Evolutionary conservation across 1,284 basidiomycete species (phyloP).

Genomic region (Puccinia hordei): DNA sequence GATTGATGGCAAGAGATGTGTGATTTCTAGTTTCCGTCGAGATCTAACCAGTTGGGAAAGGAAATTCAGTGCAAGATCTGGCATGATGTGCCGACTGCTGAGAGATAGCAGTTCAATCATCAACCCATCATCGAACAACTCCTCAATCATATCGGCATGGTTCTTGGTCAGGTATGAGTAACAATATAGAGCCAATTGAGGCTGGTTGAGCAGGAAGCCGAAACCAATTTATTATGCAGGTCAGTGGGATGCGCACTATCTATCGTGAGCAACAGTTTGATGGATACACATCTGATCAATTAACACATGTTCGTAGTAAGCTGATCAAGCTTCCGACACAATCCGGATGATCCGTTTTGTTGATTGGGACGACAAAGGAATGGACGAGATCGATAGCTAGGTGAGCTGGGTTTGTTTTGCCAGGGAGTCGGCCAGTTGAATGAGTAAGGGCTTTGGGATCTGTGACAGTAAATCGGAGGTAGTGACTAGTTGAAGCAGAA

Average conservation of each 20-base stretch:
- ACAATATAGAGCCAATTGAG: slow-evolving; percentile 25
- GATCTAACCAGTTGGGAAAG: too few species aligned
- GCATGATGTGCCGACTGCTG: slow-evolving; percentile 10
- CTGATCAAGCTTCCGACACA: too few species aligned
- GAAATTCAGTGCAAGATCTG: slow-evolving; percentile 12
- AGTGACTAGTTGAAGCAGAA: too few species aligned
- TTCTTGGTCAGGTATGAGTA: slow-evolving; percentile 15
- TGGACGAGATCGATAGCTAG: slow-evolving; percentile 12
- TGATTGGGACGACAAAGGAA: too few species aligned
- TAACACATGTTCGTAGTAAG: too few species aligned
- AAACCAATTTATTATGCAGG: neutral
- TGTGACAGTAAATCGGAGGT: too few species aligned
- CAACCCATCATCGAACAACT: slow-evolving; percentile 29
- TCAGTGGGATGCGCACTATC: too few species aligned
- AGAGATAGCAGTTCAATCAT: slow-evolving; percentile 14
- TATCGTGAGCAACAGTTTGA: too few species aligned
- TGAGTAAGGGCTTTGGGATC: too few species aligned
- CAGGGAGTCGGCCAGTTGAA: slow-evolving; percentile 7
- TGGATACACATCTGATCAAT: too few species aligned
- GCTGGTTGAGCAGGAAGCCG: neutral
- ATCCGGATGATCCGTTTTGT: too few species aligned
- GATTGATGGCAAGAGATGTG: slow-evolving; percentile 27
- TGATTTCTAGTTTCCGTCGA: neutral
- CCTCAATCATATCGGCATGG: slow-evolving; percentile 6
- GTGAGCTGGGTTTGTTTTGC: slow-evolving; percentile 18